Evolutionary conservation across 495 filamentous ascomycete genomes (phyloP).

Genomic region (Penicillium diatomitis): DNA sequence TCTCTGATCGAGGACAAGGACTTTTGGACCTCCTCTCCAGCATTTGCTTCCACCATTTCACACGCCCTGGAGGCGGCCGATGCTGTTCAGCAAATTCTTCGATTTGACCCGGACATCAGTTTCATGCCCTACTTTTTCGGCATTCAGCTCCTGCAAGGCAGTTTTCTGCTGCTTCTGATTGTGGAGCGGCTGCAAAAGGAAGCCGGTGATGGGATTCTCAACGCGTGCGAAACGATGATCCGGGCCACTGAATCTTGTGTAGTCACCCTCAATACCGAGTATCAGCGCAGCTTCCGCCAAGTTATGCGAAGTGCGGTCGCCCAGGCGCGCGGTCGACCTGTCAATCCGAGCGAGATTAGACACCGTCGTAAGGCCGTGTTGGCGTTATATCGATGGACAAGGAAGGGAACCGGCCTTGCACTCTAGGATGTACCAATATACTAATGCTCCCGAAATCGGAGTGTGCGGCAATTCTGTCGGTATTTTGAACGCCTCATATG

Average conservation of each 20-base stretch:
- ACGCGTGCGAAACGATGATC: slow-evolving; percentile 80
- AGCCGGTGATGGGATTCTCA: slow-evolving; percentile 68
- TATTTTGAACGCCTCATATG: too few relatives aligned
- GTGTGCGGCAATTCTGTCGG: too few relatives aligned
- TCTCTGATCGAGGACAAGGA: slow-evolving; percentile 80
- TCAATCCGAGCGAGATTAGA: slow-evolving; percentile 69
- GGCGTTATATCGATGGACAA: slow-evolving; percentile 70
- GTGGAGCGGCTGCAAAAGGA: slow-evolving; percentile 76
- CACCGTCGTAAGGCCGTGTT: slow-evolving; percentile 64
- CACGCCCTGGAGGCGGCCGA: slow-evolving; percentile 74
- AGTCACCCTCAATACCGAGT: slow-evolving; percentile 76
- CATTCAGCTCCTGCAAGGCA: slow-evolving; percentile 76
- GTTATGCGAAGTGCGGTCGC: slow-evolving; percentile 76
- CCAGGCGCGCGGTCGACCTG: slow-evolving; percentile 63
- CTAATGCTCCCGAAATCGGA: too few relatives aligned
- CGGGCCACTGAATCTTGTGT: slow-evolving; percentile 79
- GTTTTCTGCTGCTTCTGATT: slow-evolving; percentile 70
- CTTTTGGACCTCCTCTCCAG: slow-evolving; percentile 76
- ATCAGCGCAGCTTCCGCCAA: slow-evolving; percentile 77
- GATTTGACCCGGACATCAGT: slow-evolving; percentile 73
- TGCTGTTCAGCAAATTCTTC: slow-evolving; percentile 74
- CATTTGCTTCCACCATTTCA: slow-evolving; percentile 70
- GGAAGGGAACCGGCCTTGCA: slow-evolving; percentile 67
- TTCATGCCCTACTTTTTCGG: slow-evolving; percentile 91
- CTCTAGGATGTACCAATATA: slow-evolving; percentile 17